Percentiles rank a stretch among this genome's conserved stretches.
phyloP scores from a whole-genome alignment of 73 alveolate genomes.

The Uronychia setigera region DNA sequence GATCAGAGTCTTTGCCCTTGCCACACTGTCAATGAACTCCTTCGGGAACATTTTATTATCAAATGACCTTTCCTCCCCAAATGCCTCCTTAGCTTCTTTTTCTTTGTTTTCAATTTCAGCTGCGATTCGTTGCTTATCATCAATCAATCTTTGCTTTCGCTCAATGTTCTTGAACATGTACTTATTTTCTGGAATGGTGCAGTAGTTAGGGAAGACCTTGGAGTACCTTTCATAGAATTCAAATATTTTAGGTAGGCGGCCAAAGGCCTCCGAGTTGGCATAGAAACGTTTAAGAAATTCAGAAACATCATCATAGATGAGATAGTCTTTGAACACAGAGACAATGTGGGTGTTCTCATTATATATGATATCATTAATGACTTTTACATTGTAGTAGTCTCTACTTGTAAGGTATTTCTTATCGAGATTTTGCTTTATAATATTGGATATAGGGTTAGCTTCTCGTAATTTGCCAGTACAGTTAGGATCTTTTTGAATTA shows the following conservation, averaged over 20 bases:
- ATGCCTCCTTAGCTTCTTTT: background rate
- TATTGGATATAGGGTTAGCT: background rate
- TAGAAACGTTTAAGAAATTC: conserved; percentile 57
- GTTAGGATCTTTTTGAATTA: background rate
- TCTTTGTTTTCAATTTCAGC: background rate
- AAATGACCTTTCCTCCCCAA: background rate
- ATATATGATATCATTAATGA: conserved; percentile 55
- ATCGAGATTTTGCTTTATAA: conserved; percentile 22
- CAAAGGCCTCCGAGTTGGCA: conserved; percentile 12
- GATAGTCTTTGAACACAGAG: conserved; percentile 54
- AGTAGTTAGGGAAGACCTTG: conserved; percentile 86
- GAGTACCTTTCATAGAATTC: conserved; percentile 85
- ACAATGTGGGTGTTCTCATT: conserved; percentile 55
- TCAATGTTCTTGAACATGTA: conserved; percentile 86
- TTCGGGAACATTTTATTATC: background rate
- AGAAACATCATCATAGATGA: conserved; percentile 58
- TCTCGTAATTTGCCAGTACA: too few species aligned
- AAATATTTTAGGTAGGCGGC: conserved; percentile 79
- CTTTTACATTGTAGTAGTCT: conserved; percentile 51
- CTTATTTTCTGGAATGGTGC: conserved; percentile 78
- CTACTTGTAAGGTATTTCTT: conserved; percentile 56
- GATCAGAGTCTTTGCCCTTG: background rate
- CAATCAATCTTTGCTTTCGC: conserved; percentile 65
- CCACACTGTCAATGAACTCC: background rate
- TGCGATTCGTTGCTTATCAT: conserved; percentile 60